Conservation (phyloP, 2,329 filamentous ascomycete genomes). For the Macrophomina tecta region DNA sequence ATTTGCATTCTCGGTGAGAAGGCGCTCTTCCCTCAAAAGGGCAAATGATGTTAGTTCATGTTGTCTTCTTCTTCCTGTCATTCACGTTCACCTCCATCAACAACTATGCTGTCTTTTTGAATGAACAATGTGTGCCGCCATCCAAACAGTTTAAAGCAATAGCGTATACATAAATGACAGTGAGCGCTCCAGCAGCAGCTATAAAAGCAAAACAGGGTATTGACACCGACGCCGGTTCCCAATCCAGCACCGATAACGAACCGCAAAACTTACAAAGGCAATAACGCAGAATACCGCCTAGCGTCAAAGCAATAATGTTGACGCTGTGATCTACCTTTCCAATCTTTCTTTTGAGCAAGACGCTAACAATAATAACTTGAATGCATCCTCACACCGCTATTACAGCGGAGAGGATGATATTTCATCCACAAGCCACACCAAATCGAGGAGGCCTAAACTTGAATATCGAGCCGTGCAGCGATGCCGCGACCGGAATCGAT, state of each 20-base stretch:
- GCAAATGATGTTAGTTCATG: background rate
- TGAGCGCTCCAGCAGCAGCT: background rate
- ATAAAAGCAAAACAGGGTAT: constrained; percentile 19
- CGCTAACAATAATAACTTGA: background rate
- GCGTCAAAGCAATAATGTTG: background rate
- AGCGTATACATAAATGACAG: background rate
- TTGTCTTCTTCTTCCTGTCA: background rate
- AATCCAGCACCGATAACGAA: constrained; percentile 5
- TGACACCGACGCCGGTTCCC: constrained; percentile 22
- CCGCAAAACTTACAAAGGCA: background rate
- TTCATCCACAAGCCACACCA: background rate
- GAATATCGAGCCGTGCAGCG: background rate
- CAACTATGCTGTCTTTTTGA: background rate
- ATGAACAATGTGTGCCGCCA: background rate
- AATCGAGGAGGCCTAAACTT: background rate
- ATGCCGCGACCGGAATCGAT: background rate
- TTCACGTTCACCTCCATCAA: background rate
- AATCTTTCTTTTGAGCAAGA: background rate
- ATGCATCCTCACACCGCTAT: background rate
- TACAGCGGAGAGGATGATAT: background rate
- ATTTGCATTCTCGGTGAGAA: background rate
- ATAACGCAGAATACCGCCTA: background rate
- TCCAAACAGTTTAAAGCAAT: background rate
- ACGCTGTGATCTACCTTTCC: constrained; percentile 15
- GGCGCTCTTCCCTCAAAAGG: background rate